phyloP scores from a whole-genome alignment of 106 monocot species.

The Platanthera zijinensis region DNA sequence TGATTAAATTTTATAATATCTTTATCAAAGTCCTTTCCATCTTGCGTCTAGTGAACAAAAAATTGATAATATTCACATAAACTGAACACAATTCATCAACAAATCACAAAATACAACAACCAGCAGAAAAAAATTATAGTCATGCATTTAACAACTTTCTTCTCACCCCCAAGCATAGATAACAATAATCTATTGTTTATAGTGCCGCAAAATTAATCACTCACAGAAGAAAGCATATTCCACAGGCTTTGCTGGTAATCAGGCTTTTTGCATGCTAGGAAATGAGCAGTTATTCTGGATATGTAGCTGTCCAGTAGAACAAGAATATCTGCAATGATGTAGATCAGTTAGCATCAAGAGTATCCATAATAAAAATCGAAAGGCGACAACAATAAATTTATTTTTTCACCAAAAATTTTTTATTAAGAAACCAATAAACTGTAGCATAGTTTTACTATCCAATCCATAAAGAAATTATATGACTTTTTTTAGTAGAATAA shows the following conservation, averaged over 20 bases:
- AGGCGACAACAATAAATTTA: neutral
- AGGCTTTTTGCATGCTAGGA: slow-evolving; percentile 47
- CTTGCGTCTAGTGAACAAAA: neutral
- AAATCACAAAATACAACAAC: neutral
- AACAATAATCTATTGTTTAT: neutral
- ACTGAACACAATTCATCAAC: neutral
- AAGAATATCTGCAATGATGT: slow-evolving; percentile 21
- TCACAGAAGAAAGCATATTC: slow-evolving; percentile 55
- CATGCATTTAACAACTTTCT: neutral
- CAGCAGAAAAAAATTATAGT: neutral
- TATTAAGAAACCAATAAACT: neutral
- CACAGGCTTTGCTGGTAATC: slow-evolving; percentile 66
- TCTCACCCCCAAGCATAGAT: neutral
- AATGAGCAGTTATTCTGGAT: slow-evolving; percentile 21
- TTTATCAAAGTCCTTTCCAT: neutral
- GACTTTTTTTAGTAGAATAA: neutral
- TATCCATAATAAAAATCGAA: neutral
- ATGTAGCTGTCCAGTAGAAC: slow-evolving; percentile 61
- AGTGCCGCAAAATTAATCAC: slow-evolving; percentile 9
- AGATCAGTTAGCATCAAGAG: neutral
- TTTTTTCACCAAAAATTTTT: neutral
- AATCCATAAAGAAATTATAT: neutral
- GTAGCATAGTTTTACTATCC: neutral
- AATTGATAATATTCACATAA: neutral
- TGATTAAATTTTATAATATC: neutral